A percentile compares a stretch with the other conserved stretches of the same genome.
These are phyloP conservation scores for Diaporthe citriasiana DNA, from an alignment of 2,329 filamentous ascomycete species.

Conservation along the genomic window DNA sequence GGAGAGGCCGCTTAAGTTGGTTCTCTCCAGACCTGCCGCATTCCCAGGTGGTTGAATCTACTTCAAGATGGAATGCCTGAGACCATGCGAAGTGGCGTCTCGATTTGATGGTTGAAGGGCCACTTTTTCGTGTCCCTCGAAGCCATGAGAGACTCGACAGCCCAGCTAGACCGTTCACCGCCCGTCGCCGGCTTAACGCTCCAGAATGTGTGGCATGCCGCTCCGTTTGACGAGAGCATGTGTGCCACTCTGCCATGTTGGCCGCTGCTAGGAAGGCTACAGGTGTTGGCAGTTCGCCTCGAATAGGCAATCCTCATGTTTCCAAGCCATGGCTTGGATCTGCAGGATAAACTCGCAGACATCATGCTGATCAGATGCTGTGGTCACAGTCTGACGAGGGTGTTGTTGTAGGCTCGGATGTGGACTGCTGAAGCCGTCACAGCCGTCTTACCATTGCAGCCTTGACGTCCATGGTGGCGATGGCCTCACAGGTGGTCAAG, in stretches of 20 bases:
- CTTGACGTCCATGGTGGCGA: neutral
- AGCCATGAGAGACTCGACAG: too few relatives aligned
- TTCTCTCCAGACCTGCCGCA: too few relatives aligned
- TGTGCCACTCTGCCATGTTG: neutral
- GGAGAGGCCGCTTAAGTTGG: too few relatives aligned
- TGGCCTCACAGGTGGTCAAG: neutral
- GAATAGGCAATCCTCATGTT: neutral
- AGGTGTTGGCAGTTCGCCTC: neutral
- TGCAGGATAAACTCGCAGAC: too few relatives aligned
- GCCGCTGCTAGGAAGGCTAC: too few relatives aligned
- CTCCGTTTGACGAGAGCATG: neutral
- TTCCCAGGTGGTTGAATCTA: too few relatives aligned
- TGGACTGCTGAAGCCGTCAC: neutral
- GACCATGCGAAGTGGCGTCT: too few relatives aligned
- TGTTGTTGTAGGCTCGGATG: neutral
- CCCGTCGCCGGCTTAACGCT: neutral
- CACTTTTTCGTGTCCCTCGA: too few relatives aligned
- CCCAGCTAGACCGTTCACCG: too few relatives aligned
- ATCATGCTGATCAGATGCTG: neutral
- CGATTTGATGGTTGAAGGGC: too few relatives aligned
- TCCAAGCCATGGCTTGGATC: neutral
- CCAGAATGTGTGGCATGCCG: neutral
- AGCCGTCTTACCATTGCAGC: too few relatives aligned
- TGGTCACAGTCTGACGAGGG: accelerated
- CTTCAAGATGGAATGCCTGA: too few relatives aligned